Base-by-base conservation (phyloP, 2,329 filamentous ascomycete species). In the Monilinia polystroma region DNA sequence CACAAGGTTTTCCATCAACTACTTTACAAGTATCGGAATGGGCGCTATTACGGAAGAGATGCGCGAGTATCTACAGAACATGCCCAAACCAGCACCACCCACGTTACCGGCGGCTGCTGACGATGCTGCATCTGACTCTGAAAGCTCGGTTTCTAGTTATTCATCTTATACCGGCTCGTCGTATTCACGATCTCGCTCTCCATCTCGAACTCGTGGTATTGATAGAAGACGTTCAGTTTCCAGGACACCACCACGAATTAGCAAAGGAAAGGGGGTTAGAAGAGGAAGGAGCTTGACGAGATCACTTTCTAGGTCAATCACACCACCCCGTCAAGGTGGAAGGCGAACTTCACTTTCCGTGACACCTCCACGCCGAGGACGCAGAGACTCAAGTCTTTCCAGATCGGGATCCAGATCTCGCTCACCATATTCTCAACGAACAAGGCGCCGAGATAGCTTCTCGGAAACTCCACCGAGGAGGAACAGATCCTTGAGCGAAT, bases 21-120 rank as follows among this genome's bases (percentile, higher is more conserved):
- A 97, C 83, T 98, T 99, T 78, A 99, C 95, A 12, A 95, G 93
- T 74, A 96, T 99, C 74, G 93, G 93, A 67, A 96, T 99, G 91
- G 95, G 95, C 76, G 87, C 87, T 32, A 84, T 99, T 69, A 99
- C 95, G 2, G 95, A 99, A 76, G 91, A 93, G 72, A 96, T 97
- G 92, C 89, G 95, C 78, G 92, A 96, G 75, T 88, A 90, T 76
- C 84, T 99, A 66, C 90, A 93, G 77, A 97, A 93, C 75, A 87
- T 96, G 79, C 93, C 93, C 16, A 95, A 96, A 76, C 93, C 93
- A 3, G 84, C 90, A 1, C 81, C 91, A 32, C 90, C 91, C 7
- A 87, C 92, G 1, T 81, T 91, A 1, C 82, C 86, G 29, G 81
- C 82, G 1, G 81, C 79, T 11, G 81, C 81, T 45, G 78, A 79